A percentile compares a stretch with the other conserved stretches of the same genome.
phyloP scores from a whole-genome alignment of 2,329 filamentous ascomycete genomes.

The Exophiala oligosperma region DNA sequence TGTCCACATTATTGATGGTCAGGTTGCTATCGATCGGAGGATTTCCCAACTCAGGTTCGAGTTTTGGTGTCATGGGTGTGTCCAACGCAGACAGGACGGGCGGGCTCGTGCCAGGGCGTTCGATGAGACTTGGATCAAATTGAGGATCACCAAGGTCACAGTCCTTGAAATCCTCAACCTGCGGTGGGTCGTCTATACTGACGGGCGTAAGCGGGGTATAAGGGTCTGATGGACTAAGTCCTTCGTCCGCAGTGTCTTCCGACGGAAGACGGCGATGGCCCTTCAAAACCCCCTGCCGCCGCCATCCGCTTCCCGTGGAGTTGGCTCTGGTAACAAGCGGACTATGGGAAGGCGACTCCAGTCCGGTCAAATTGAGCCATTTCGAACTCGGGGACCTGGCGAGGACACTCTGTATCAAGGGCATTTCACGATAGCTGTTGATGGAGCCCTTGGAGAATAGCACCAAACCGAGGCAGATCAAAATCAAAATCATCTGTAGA shows the following conservation, averaged over 20 bases:
- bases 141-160: constrained; percentile 22
- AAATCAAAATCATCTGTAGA: constrained; percentile 80
- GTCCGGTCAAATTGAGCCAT: constrained; percentile 21
- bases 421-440: constrained; percentile 46
- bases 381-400: constrained; percentile 42
- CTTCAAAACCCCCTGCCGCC: constrained; percentile 26
- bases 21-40: constrained; percentile 19
- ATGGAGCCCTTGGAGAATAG: constrained; percentile 64
- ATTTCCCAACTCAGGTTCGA: constrained; percentile 2
- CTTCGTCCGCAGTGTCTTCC: constrained; percentile 22
- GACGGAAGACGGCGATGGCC: constrained; percentile 24
- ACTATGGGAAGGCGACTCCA: constrained; percentile 19
- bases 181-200: constrained; percentile 26
- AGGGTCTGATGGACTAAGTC: constrained; percentile 20
- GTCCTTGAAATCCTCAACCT: constrained; percentile 12
- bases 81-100: constrained; percentile 18
- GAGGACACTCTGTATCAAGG: constrained; percentile 49
- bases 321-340: constrained; percentile 17
- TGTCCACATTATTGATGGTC: not conserved
- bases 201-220: constrained; percentile 28
- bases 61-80: constrained; percentile 4
- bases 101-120: constrained; percentile 28
- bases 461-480: constrained; percentile 83
- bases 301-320: constrained; percentile 10
- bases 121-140: constrained; percentile 29